phyloP scores from a whole-genome alignment of 1,139 yeast species.

The Hansenula sp. region DNA sequence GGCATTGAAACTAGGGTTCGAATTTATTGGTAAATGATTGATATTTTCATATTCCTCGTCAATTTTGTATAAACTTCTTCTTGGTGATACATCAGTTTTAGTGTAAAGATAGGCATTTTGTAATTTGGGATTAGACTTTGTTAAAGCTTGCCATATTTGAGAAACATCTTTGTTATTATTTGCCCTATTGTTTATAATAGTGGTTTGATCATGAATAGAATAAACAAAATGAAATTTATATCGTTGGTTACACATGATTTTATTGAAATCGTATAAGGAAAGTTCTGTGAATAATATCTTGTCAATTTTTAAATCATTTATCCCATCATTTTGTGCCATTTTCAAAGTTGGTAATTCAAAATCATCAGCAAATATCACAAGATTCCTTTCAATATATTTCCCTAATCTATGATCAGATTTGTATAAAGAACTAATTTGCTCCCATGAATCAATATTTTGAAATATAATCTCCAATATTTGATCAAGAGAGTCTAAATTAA shows the following conservation, averaged over 20 bases:
- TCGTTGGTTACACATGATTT: neutral
- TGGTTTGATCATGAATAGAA: neutral
- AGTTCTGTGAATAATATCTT: neutral
- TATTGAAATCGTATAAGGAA: neutral
- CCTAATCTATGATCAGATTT: neutral
- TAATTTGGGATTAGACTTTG: neutral
- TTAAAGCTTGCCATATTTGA: neutral
- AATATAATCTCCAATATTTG: neutral
- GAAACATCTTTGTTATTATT: neutral
- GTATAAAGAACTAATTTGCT: neutral
- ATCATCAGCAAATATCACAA: neutral
- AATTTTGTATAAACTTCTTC: neutral
- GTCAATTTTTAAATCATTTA: neutral
- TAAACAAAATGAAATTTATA: neutral
- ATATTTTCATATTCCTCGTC: neutral
- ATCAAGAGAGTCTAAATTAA: neutral
- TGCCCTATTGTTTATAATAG: no score
- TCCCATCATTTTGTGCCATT: neutral
- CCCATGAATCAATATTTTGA: neutral
- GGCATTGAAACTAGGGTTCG: no score
- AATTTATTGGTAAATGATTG: no score
- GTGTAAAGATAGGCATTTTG: neutral
- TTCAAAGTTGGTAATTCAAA: neutral
- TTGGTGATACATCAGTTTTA: neutral
- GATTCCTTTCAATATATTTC: neutral